Evolutionary conservation across 2,329 filamentous ascomycete genomes (phyloP).

Genomic region (Grosmannia huntii): DNA sequence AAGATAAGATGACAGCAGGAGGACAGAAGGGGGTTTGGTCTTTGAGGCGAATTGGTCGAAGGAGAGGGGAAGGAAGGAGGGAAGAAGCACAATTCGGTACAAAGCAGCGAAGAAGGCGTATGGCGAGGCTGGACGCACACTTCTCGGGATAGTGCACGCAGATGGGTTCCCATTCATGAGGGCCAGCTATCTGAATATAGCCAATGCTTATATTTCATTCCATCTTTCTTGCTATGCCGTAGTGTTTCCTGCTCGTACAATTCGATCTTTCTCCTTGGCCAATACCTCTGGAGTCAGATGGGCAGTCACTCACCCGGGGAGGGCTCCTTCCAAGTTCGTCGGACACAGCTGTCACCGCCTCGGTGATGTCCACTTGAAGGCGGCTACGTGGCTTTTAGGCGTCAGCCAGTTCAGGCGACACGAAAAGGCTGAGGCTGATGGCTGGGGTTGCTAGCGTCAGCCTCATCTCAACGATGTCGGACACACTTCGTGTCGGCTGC

Average conservation of each 20-base stretch:
- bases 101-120: not conserved
- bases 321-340: not conserved
- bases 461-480: not conserved
- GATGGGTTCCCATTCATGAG: not conserved
- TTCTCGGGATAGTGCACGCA: not conserved
- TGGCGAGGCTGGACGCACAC: not conserved
- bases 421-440: not conserved
- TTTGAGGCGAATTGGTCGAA: not conserved
- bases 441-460: not conserved
- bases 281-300: not conserved
- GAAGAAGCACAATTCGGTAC: not conserved
- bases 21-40: not conserved
- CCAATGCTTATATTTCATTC: not conserved
- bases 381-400: not conserved
- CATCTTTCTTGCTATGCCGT: not conserved
- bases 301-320: not conserved
- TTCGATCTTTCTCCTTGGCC: not conserved
- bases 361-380: not conserved
- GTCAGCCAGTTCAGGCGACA: not conserved
- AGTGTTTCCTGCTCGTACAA: not conserved
- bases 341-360: not conserved
- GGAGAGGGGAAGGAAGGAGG: not conserved
- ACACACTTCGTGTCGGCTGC: no score
- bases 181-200: not conserved
- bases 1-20: not conserved